phyloP scores from a whole-genome alignment of 371 early-diverging fungal species.

The Mucor plumbeus region DNA sequence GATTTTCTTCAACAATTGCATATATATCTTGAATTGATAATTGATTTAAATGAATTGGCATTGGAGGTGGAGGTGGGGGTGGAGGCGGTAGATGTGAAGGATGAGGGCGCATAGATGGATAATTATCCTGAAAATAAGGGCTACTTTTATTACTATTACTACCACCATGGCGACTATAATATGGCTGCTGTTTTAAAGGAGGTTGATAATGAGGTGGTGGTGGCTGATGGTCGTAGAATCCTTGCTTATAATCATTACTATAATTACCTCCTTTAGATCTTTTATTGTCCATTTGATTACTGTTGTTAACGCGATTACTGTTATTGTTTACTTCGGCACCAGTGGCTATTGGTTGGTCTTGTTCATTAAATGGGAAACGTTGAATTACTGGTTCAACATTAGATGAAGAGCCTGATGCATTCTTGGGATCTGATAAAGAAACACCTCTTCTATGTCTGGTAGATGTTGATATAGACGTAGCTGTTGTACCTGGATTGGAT shows the following conservation, averaged over 20 bases:
- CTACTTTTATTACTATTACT: background rate
- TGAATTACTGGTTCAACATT: constrained; percentile 9
- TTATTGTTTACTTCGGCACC: background rate
- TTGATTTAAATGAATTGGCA: constrained; percentile 11
- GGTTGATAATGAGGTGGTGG: background rate
- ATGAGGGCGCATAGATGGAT: background rate
- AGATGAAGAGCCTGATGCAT: background rate
- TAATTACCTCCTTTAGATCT: background rate
- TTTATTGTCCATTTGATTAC: background rate
- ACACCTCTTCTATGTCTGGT: background rate
- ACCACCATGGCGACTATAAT: background rate
- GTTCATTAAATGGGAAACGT: constrained; percentile 7
- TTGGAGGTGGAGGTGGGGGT: background rate
- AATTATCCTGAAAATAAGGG: background rate
- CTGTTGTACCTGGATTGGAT: background rate
- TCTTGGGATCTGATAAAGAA: constrained; percentile 7
- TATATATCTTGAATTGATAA: constrained; percentile 21
- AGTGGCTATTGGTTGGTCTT: background rate
- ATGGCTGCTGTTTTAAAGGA: background rate
- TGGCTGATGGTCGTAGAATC: background rate
- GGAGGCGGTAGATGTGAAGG: no score
- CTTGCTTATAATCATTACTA: background rate
- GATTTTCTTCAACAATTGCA: constrained; percentile 22
- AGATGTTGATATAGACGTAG: background rate
- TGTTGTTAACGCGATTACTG: background rate